Base-by-base conservation (phyloP, 306 rosid genomes). In the Styphnolobium japonicum region DNA sequence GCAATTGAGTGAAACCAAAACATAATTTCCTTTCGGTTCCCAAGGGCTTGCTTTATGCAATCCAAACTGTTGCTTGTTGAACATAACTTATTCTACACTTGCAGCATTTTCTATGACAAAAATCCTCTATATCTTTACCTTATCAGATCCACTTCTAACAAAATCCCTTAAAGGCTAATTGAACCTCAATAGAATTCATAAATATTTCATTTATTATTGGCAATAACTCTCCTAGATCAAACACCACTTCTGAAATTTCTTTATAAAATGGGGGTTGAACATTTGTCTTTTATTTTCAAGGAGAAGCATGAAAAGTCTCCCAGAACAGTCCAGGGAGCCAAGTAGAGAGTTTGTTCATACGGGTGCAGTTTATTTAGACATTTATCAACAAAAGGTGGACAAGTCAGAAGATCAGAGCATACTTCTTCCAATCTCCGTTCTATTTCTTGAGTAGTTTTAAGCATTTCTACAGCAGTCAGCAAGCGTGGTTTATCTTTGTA, bases 401-500 rank as follows among this genome's bases (percentile, higher is more conserved):
- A 53, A 82, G 74, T 63, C 46, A 52, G 43, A 53, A 77, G 62
- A 68, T 42, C 27, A 25, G 65, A 11, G 57, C 90, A 31, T 88
- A 92, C 99, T 74, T 91, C 87, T 66, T 76, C 63, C 86, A 91
- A 56, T 42, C 86, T 84, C 52, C 58, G 84, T 73, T 86, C 99
- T 75, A 95, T 90, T 79, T 93, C 99, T 85, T 93, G 81, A 5
- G 97, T 93, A 63, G 91, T 90, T 80, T 37, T 89, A 46, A 95
- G 91, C 91, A 95, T 71, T 84, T 91, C 97, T 43, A 93, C 57
- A 0, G 96, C 98, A 63, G 87, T 95, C 77, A 60, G 53, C 80
- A 95, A 82, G 23, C 99, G 99, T 0, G 98, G 99, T 70, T 85
- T 95, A 83, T 90, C 94, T 86, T 86, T 89, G 90, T 95, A 93